Conservation (phyloP, 2,329 filamentous ascomycete genomes). For the Dactylellina cionopaga region DNA sequence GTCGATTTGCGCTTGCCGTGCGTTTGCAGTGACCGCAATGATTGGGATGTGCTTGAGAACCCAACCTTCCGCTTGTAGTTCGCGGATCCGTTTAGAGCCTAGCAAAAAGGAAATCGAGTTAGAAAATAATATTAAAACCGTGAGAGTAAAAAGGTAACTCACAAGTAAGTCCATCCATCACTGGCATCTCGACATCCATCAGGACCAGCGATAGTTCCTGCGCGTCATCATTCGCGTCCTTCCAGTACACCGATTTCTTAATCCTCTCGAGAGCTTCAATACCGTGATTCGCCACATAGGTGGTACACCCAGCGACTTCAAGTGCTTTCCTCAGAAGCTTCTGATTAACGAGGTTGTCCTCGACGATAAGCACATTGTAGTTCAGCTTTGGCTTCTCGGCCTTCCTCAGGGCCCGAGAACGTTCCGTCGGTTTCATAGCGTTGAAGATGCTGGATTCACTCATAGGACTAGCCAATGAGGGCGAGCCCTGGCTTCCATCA, state of each 20-base stretch:
- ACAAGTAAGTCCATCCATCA: slow-evolving; percentile 64
- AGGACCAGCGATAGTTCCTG: slow-evolving; percentile 33
- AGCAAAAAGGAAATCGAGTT: background rate
- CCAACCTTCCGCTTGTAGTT: slow-evolving; percentile 59
- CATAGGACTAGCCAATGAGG: background rate
- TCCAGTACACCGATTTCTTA: slow-evolving; percentile 66
- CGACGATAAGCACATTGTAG: slow-evolving; percentile 61
- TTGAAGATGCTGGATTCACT: slow-evolving; percentile 8
- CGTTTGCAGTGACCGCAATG: slow-evolving; percentile 65
- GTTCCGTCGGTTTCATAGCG: background rate
- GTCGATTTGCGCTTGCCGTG: slow-evolving; percentile 55
- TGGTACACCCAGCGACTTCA: slow-evolving; percentile 64
- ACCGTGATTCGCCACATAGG: slow-evolving; percentile 73
- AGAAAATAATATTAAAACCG: background rate
- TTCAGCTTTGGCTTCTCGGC: slow-evolving; percentile 18
- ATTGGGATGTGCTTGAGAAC: slow-evolving; percentile 61
- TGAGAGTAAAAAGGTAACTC: slow-evolving; percentile 57
- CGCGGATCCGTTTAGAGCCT: slow-evolving; percentile 55
- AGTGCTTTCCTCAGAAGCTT: slow-evolving; percentile 61
- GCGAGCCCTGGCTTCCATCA: background rate
- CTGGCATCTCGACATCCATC: slow-evolving; percentile 65
- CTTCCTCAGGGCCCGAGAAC: background rate
- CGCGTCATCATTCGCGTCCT: slow-evolving; percentile 49
- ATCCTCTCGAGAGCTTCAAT: slow-evolving; percentile 71
- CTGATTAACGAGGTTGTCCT: slow-evolving; percentile 63